phyloP scores from a whole-genome alignment of 768 basidiomycete species.

The Macrocybe gigantea region DNA sequence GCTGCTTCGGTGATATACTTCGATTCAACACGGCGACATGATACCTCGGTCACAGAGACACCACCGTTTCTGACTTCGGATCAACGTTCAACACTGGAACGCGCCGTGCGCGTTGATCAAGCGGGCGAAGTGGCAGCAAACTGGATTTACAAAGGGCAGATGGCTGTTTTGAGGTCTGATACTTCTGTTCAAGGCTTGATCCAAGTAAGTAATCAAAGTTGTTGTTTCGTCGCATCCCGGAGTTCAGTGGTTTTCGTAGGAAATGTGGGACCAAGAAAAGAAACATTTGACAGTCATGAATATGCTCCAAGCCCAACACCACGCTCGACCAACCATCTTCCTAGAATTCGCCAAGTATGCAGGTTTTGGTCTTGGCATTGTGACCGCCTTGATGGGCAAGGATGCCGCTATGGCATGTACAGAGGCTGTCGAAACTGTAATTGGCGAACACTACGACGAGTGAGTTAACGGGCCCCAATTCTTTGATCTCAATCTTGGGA shows the following conservation, averaged over 20 bases:
- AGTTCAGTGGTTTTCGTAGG: slow-evolving; percentile 35
- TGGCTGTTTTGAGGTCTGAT: slow-evolving; percentile 64
- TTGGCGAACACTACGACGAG: slow-evolving; percentile 99
- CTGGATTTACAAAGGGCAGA: slow-evolving; percentile 90
- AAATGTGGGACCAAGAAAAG: slow-evolving; percentile 97
- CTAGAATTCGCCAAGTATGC: slow-evolving; percentile 82
- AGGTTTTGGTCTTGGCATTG: slow-evolving; percentile 82
- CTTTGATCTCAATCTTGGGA: slow-evolving; percentile 2
- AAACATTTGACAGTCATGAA: slow-evolving; percentile 87
- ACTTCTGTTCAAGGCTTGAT: slow-evolving; percentile 55
- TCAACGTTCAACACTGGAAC: slow-evolving; percentile 50
- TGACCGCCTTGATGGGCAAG: slow-evolving; percentile 82
- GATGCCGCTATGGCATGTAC: slow-evolving; percentile 99
- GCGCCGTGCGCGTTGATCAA: slow-evolving; percentile 85
- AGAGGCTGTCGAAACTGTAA: slow-evolving; percentile 95
- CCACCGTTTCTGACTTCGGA: slow-evolving; percentile 43
- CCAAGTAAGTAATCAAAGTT: slow-evolving; percentile 44
- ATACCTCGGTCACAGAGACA: slow-evolving; percentile 45
- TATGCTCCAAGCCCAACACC: slow-evolving; percentile 77
- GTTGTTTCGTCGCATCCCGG: not conserved
- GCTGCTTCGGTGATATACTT: slow-evolving; percentile 41
- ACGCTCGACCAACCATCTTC: slow-evolving; percentile 76
- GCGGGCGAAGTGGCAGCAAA: slow-evolving; percentile 96
- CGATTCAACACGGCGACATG: slow-evolving; percentile 24
- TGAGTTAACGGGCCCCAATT: slow-evolving; percentile 35